These are phyloP conservation scores for Pharus latifolius DNA, from an alignment of 176 grass and related monocot genomes.

Conservation along the genomic window DNA sequence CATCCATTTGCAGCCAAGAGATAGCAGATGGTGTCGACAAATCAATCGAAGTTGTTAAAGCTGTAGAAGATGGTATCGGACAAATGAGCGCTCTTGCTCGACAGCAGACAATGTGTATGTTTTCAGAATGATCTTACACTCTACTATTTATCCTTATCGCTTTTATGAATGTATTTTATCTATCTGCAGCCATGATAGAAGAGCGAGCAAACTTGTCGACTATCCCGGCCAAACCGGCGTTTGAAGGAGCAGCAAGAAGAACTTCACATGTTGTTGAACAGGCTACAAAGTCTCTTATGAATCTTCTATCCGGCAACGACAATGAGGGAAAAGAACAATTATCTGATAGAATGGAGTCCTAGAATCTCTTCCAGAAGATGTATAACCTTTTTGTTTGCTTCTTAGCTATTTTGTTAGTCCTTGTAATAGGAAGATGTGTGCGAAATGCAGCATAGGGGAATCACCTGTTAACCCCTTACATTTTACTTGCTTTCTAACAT, in stretches of 20 bases:
- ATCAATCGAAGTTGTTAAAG: constrained; percentile 53
- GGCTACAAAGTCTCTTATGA: constrained; percentile 17
- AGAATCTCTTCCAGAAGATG: neutral
- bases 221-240: constrained; percentile 30
- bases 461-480: too few relatives aligned
- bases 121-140: neutral
- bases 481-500: too few relatives aligned
- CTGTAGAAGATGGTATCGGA: constrained; percentile 48
- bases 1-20: constrained; percentile 48
- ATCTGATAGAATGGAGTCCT: neutral
- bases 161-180: neutral
- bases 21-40: constrained; percentile 60
- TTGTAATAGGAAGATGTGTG: neutral
- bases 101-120: constrained; percentile 58
- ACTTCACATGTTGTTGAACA: constrained; percentile 30
- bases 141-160: neutral
- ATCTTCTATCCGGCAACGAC: constrained; percentile 11
- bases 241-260: constrained; percentile 34
- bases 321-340: neutral
- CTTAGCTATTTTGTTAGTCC: neutral
- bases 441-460: too few relatives aligned
- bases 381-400: neutral
- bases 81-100: constrained; percentile 51
- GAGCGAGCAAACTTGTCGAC: constrained; percentile 46
- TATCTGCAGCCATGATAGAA: constrained; percentile 46